Evolutionary conservation across 306 rosid species (phyloP).

Genomic region (Cajanus cajan): DNA sequence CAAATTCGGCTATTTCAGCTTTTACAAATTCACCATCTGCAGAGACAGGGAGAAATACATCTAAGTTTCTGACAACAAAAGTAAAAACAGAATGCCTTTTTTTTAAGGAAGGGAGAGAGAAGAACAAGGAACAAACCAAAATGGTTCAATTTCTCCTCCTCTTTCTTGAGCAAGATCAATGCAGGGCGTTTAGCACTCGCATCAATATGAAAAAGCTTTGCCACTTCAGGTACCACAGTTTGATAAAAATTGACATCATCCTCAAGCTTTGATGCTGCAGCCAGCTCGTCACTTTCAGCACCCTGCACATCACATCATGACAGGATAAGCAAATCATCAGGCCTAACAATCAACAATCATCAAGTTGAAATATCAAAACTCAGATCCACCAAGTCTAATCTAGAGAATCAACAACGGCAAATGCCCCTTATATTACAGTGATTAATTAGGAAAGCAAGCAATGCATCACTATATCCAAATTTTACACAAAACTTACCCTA

Average conservation of each 20-base stretch:
- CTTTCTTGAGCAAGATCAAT: slow-evolving; percentile 80
- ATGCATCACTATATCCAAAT: not conserved
- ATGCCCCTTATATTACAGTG: not conserved
- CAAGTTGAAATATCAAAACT: slow-evolving; percentile 20
- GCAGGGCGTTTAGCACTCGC: slow-evolving; percentile 80
- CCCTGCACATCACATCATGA: slow-evolving; percentile 53
- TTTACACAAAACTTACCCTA: not conserved
- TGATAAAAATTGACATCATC: slow-evolving; percentile 92
- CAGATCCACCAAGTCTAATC: slow-evolving; percentile 1
- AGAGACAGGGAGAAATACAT: slow-evolving; percentile 30
- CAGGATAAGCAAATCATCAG: not conserved
- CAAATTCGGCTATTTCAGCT: slow-evolving; percentile 76
- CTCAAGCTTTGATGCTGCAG: slow-evolving; percentile 87
- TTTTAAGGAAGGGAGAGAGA: not conserved
- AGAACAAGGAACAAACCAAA: slow-evolving; percentile 62
- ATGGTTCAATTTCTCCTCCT: slow-evolving; percentile 74
- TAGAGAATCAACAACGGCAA: slow-evolving; percentile 4
- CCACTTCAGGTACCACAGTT: slow-evolving; percentile 79
- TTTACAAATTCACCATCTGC: slow-evolving; percentile 78
- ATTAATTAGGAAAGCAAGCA: not conserved
- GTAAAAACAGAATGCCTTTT: not conserved
- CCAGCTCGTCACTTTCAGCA: slow-evolving; percentile 84
- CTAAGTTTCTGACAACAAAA: not conserved
- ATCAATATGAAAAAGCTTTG: slow-evolving; percentile 89
- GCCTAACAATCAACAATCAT: slow-evolving; percentile 14